Conservation (phyloP, 2,329 filamentous ascomycete species). For the Cercospora sojina region DNA sequence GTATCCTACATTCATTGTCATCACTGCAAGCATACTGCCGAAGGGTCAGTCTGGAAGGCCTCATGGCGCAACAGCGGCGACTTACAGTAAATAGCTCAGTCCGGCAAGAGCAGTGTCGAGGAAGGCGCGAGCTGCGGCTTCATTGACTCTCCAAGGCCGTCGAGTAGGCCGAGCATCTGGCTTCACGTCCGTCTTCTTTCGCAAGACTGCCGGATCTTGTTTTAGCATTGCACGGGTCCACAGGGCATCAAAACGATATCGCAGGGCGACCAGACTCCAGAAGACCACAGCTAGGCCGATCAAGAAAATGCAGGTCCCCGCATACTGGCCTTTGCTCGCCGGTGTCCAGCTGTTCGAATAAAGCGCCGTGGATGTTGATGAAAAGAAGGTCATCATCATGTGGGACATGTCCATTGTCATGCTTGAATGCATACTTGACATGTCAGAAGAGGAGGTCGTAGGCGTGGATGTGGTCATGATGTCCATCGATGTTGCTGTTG, state of each 20-base stretch:
- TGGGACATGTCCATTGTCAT: conserved; percentile 38
- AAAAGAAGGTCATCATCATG: conserved; percentile 64
- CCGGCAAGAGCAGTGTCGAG: conserved; percentile 69
- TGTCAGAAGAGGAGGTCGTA: conserved; percentile 12
- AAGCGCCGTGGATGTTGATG: conserved; percentile 58
- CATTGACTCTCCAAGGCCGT: background rate
- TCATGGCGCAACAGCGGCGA: conserved; percentile 29
- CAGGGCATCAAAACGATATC: conserved; percentile 47
- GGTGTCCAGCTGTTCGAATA: conserved; percentile 73
- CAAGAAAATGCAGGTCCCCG: conserved; percentile 85
- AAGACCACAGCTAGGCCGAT: conserved; percentile 68
- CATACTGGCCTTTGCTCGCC: conserved; percentile 65
- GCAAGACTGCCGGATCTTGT: background rate
- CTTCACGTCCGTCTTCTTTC: background rate
- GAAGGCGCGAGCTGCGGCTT: conserved; percentile 54
- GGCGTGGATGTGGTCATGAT: background rate
- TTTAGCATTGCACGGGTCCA: conserved; percentile 39
- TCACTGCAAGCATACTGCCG: conserved; percentile 79
- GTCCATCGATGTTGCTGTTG: background rate
- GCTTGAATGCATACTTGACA: conserved; percentile 23
- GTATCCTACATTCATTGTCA: conserved; percentile 83
- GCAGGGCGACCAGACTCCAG: conserved; percentile 50
- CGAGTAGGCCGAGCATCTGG: background rate
- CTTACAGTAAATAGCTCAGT: conserved; percentile 80
- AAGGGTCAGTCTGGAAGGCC: background rate